Conservation (phyloP, 768 basidiomycete genomes). For the Serendipita sp. region DNA sequence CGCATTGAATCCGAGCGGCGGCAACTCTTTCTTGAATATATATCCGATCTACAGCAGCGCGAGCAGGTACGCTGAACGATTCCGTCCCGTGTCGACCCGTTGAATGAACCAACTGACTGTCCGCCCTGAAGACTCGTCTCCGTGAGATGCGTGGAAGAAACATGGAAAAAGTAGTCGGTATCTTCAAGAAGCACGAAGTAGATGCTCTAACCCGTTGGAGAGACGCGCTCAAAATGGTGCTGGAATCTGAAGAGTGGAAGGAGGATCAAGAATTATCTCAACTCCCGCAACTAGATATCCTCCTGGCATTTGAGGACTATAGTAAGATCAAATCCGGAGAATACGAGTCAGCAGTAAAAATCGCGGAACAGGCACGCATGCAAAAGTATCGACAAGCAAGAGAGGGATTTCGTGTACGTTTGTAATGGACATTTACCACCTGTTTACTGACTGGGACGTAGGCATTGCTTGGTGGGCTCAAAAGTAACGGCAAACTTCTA, state of each 20-base stretch:
- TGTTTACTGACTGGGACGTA: slow-evolving; percentile 16
- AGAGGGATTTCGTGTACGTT: slow-evolving; percentile 68
- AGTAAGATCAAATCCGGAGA: slow-evolving; percentile 78
- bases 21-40: slow-evolving; percentile 84
- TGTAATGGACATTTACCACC: neutral
- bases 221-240: slow-evolving; percentile 57
- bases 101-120: neutral
- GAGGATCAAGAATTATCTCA: slow-evolving; percentile 59
- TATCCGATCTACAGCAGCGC: slow-evolving; percentile 65
- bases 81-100: slow-evolving; percentile 8
- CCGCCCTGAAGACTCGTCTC: slow-evolving; percentile 47
- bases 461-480: slow-evolving; percentile 57
- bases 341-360: slow-evolving; percentile 72
- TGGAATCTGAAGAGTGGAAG: slow-evolving; percentile 65
- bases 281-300: slow-evolving; percentile 79
- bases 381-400: slow-evolving; percentile 76
- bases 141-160: slow-evolving; percentile 62
- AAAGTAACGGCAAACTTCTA: slow-evolving; percentile 46
- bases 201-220: slow-evolving; percentile 93
- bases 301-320: slow-evolving; percentile 89
- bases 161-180: slow-evolving; percentile 61
- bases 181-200: slow-evolving; percentile 78
- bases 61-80: slow-evolving; percentile 53
- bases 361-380: slow-evolving; percentile 65
- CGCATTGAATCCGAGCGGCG: slow-evolving; percentile 71